Base-by-base conservation (phyloP, 2,329 filamentous ascomycete species). In the Sarocladiaceae sp. region DNA sequence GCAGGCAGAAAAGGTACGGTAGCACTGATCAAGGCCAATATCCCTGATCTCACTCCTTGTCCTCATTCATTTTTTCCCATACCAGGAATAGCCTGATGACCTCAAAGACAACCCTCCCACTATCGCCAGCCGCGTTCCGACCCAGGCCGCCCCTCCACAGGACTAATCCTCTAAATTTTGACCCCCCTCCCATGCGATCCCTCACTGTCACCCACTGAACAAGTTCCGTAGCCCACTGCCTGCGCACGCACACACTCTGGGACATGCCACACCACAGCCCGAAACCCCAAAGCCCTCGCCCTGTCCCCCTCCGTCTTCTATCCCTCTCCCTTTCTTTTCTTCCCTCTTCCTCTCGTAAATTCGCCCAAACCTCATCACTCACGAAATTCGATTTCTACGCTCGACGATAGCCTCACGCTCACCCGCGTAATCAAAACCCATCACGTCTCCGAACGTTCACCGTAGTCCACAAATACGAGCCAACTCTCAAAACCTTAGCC, bases 271-370 rank as follows among this genome's bases (percentile, higher is more conserved):
- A 42, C 40, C 6, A 22, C 44, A 48, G 28, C 44, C 44, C 44
- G 44, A 48, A 48, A 33, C 26, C 40, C 37, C 44, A 48, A 48
- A 48, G 44, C 26, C 44, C 44, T 48, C 44, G 28, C 28, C 26
- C 44, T 48, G 17, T 22, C 23, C 44, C 44, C 28, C 23, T 28
- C 18, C 22, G 17, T 8, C 23, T 23, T 42, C 37, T n/a, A n/a
- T 33, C 17, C 26, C n/a, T 33, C 17, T 48, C 17, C 18, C 28
- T 22, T 28, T 48, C 26, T 26, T 22, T 22, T 22, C 33, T 25
- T 20, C 23, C 18, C 37, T 42, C 15, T 42, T 25, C 37, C 18
- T 42, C 37, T 13, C 37, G 37, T 31, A 33, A 33, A 20, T 5
- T 22, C n/a, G 15, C n/a, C 44, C 33, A 33, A 8, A 10, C 29